phyloP scores from a whole-genome alignment of 108 stramenopile species.

The Nitzschia putrida region DNA sequence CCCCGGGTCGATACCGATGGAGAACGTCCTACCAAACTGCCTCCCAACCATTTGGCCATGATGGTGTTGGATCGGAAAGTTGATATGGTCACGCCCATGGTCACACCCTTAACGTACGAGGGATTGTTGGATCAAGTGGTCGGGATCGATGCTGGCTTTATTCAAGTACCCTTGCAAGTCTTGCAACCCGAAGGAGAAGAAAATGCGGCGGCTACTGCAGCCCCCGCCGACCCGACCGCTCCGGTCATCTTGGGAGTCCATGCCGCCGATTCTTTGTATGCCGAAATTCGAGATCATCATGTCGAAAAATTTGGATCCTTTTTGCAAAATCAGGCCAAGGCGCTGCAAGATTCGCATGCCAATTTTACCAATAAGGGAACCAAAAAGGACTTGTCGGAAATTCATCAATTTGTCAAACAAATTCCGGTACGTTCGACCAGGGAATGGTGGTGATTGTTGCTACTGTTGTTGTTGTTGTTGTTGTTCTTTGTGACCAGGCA shows the following conservation, averaged over 20 bases:
- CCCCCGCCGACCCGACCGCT: constrained; percentile 3
- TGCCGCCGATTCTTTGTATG: constrained; percentile 88
- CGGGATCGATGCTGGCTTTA: constrained; percentile 76
- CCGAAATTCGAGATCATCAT: constrained; percentile 91
- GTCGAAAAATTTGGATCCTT: constrained; percentile 93
- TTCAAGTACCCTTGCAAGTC: constrained; percentile 1
- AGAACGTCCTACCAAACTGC: neutral
- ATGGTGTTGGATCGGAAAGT: constrained; percentile 89
- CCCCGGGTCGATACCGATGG: constrained; percentile 2
- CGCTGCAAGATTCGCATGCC: constrained; percentile 85
- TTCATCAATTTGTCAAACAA: constrained; percentile 97
- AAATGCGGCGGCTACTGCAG: neutral
- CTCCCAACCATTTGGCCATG: constrained; percentile 54
- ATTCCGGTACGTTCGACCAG: constrained; percentile 61
- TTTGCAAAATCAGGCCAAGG: constrained; percentile 92
- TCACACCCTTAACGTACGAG: constrained; percentile 96
- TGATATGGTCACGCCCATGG: constrained; percentile 91
- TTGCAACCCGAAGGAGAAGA: constrained; percentile 8
- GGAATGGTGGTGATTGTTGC: constrained; percentile 12
- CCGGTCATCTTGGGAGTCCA: constrained; percentile 72
- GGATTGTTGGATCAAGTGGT: constrained; percentile 92
- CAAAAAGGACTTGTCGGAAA: constrained; percentile 91
- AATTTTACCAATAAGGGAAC: constrained; percentile 86
- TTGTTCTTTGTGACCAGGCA: too few species aligned
- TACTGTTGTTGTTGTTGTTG: constrained; percentile 42